These are phyloP conservation scores for Volvox africanus DNA, from an alignment of 139 green algal genomes.

Conservation along the genomic window DNA sequence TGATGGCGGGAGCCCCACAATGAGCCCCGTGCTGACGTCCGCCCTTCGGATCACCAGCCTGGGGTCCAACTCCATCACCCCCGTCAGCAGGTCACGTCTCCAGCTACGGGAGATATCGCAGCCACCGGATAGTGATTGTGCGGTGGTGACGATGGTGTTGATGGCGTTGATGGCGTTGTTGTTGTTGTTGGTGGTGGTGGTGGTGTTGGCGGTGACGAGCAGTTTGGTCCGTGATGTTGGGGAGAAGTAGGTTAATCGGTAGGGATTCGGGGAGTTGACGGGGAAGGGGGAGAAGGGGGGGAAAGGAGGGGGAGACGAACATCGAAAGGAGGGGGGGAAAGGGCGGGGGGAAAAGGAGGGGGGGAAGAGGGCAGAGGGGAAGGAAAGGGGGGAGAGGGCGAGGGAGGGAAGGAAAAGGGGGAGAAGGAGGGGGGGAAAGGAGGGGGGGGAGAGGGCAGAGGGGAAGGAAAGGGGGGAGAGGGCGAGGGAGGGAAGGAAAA, in stretches of 20 bases:
- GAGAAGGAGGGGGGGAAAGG: background rate
- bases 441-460: background rate
- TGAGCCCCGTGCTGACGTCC: background rate
- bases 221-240: no score
- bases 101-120: background rate
- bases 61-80: constrained; percentile 44
- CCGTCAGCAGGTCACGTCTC: constrained; percentile 47
- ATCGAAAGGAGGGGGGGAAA: background rate
- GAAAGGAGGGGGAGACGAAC: background rate
- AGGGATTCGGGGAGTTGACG: no score
- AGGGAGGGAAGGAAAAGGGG: background rate
- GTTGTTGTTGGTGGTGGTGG: background rate
- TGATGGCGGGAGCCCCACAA: constrained; percentile 15
- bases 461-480: no score
- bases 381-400: background rate
- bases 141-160: no score
- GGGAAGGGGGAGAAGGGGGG: no score
- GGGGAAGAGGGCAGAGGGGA: background rate
- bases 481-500: no score
- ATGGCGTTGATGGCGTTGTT: no score
- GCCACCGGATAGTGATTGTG: no score
- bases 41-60: constrained; percentile 5
- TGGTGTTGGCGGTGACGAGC: background rate
- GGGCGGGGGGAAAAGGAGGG: background rate
- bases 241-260: no score